These are phyloP conservation scores for Paspalum vaginatum DNA, from an alignment of 176 grass and related monocot genomes.

Conservation along the genomic window DNA sequence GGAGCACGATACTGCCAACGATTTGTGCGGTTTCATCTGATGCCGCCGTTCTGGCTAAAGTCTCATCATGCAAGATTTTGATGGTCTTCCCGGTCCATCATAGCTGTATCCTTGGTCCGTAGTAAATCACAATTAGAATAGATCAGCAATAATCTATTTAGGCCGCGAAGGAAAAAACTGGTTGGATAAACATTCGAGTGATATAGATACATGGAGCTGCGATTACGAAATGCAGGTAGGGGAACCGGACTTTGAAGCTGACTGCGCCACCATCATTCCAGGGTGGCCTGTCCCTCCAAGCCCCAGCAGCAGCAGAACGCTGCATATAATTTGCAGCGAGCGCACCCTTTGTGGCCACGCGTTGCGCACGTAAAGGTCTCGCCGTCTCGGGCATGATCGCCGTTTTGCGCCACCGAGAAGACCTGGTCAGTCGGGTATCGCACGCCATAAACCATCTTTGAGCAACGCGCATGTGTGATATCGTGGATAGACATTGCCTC, in stretches of 20 bases:
- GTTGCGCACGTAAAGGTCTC: background rate
- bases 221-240: background rate
- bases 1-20: background rate
- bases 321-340: background rate
- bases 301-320: background rate
- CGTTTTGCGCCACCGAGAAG: background rate
- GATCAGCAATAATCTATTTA: too few relatives aligned
- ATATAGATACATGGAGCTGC: too few relatives aligned
- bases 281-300: constrained; percentile 31
- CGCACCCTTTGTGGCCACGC: background rate
- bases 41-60: too few relatives aligned
- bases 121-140: too few relatives aligned
- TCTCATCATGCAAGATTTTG: too few relatives aligned
- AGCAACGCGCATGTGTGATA: background rate
- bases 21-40: too few relatives aligned
- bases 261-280: constrained; percentile 16
- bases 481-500: background rate
- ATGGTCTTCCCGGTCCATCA: too few relatives aligned
- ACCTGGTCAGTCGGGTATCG: constrained; percentile 6
- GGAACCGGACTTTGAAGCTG: constrained; percentile 1
- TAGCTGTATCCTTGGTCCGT: too few relatives aligned
- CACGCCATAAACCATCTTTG: constrained; percentile 7
- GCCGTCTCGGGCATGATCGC: background rate
- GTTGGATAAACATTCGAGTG: too few relatives aligned
- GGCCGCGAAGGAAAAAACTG: too few relatives aligned